Percentiles rank a stretch among this genome's conserved stretches.
Conservation (phyloP, 306 rosid species). For the Mimosa pudica region DNA sequence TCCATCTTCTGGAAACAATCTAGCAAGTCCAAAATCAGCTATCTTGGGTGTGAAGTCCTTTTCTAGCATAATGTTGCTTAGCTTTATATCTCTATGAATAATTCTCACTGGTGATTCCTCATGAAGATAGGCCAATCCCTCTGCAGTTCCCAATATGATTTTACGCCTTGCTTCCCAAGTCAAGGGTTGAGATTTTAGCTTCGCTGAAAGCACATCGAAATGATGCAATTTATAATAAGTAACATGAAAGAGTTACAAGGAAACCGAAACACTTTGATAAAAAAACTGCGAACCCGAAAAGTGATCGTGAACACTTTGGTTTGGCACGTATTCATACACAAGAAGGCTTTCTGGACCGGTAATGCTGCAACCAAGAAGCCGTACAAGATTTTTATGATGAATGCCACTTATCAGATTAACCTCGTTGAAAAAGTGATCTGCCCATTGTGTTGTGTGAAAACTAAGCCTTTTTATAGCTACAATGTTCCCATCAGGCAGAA, state of each 20-base stretch:
- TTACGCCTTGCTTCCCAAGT: constrained; percentile 37
- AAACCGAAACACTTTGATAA: not conserved
- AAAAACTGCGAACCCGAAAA: constrained; percentile 47
- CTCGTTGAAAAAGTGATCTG: constrained; percentile 47
- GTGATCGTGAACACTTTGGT: constrained; percentile 62
- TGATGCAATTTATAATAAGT: not conserved
- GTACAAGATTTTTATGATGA: constrained; percentile 52
- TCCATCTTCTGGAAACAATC: constrained; percentile 52
- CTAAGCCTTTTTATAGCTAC: constrained; percentile 57
- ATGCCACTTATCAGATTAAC: constrained; percentile 47
- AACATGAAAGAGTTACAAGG: constrained; percentile 8
- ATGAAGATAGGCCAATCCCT: constrained; percentile 68
- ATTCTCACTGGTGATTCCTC: constrained; percentile 63
- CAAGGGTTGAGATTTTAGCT: constrained; percentile 32
- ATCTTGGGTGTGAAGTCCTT: constrained; percentile 59
- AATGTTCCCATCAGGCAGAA: constrained; percentile 42
- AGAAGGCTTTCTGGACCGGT: constrained; percentile 83
- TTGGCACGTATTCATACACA: constrained; percentile 69
- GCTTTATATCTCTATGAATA: constrained; percentile 71
- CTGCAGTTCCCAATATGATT: constrained; percentile 53
- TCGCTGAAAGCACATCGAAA: constrained; percentile 17
- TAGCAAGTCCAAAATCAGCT: constrained; percentile 81
- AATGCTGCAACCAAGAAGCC: constrained; percentile 70
- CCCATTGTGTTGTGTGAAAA: constrained; percentile 58
- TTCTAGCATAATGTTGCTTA: constrained; percentile 63